Conservation (phyloP, 2,329 filamentous ascomycete species). For the Lachnellula cervina region DNA sequence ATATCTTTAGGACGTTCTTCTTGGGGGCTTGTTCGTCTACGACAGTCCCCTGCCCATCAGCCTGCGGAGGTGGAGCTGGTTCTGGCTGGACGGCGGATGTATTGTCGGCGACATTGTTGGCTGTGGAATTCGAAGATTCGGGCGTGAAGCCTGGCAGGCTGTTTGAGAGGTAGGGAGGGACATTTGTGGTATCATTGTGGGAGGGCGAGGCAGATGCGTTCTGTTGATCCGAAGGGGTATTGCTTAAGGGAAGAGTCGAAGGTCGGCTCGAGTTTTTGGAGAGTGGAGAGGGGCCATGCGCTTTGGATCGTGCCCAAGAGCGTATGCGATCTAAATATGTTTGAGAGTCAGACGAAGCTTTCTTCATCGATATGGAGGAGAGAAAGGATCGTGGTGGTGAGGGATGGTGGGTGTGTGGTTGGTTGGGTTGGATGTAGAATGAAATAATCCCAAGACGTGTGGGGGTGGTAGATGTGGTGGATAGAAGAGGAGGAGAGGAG, state of each 20-base stretch:
- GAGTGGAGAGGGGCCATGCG: conserved; percentile 46
- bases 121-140: conserved; percentile 26
- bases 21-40: conserved; percentile 35
- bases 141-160: conserved; percentile 25
- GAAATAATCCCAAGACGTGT: too few relatives aligned
- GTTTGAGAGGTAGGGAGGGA: conserved; percentile 22
- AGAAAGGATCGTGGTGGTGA: not conserved
- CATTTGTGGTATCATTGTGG: conserved; percentile 18
- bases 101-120: conserved; percentile 32
- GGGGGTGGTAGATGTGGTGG: too few relatives aligned
- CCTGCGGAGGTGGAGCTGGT: conserved; percentile 44
- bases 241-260: conserved; percentile 37
- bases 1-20: conserved; percentile 27
- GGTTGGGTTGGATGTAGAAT: too few relatives aligned
- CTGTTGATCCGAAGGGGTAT: conserved; percentile 20
- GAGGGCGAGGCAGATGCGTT: conserved; percentile 14
- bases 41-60: conserved; percentile 54
- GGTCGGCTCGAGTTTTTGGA: conserved; percentile 32
- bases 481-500: too few relatives aligned
- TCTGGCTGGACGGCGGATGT: conserved; percentile 33
- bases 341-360: conserved; percentile 46
- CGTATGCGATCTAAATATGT: conserved; percentile 52
- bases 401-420: too few relatives aligned
- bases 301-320: conserved; percentile 50
- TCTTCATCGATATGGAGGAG: conserved; percentile 53